These are phyloP conservation scores for Rhododendron mucronatum DNA, from an alignment of 148 eudicot genomes.

Conservation along the genomic window DNA sequence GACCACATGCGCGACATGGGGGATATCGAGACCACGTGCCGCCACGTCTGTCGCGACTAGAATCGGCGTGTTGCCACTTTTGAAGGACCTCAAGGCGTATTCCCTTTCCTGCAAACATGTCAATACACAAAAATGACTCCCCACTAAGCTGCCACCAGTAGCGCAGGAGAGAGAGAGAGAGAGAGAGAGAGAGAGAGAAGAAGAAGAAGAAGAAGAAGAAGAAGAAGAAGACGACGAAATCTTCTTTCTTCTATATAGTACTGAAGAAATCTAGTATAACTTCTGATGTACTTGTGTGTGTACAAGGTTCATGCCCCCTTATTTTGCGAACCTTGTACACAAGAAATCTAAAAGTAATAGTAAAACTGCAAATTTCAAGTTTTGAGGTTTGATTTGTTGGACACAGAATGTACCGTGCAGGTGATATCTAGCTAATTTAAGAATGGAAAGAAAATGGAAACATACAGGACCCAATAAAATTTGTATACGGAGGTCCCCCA, in stretches of 20 bases:
- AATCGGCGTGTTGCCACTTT: constrained; percentile 49
- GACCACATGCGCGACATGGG: constrained; percentile 54
- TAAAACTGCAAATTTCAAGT: background rate
- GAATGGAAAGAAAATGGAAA: background rate
- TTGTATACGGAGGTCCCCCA: background rate
- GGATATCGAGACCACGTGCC: constrained; percentile 59
- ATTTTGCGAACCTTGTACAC: background rate
- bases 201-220: background rate
- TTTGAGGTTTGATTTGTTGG: background rate
- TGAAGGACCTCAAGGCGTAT: constrained; percentile 46
- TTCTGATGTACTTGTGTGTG: background rate
- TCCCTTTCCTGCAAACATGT: constrained; percentile 43
- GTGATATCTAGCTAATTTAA: background rate
- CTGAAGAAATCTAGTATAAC: background rate
- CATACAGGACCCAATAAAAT: background rate
- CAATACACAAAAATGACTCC: background rate
- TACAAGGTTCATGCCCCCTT: background rate
- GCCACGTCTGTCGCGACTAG: constrained; percentile 57
- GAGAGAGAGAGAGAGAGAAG: background rate
- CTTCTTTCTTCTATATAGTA: background rate
- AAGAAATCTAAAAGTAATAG: background rate
- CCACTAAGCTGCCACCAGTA: background rate
- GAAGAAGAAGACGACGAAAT: background rate
- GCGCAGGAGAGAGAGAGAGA: background rate
- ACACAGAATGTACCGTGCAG: background rate